Evolutionary conservation across 1,284 basidiomycete species (phyloP).

Genomic region (Tremellales sp.): DNA sequence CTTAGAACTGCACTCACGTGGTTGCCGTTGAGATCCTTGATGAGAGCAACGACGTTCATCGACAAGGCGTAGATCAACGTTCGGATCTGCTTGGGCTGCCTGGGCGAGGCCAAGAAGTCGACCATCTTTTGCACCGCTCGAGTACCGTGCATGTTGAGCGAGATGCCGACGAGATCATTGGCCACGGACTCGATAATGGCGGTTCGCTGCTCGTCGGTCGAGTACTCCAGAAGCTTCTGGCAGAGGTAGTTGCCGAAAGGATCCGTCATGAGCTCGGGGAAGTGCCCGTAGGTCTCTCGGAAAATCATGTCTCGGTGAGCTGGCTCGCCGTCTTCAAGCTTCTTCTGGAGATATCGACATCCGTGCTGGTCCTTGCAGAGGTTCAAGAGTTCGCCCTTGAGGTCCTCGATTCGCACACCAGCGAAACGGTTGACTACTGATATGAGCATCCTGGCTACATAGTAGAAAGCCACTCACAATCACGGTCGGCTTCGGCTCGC

Average conservation of each 20-base stretch:
- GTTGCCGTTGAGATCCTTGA: conserved; percentile 99
- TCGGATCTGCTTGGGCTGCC: conserved; percentile 85
- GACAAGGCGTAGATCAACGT: conserved; percentile 95
- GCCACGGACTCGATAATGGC: conserved; percentile 97
- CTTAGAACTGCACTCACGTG: conserved; percentile 59
- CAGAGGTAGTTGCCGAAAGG: conserved; percentile 99
- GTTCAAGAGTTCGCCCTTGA: conserved; percentile 87
- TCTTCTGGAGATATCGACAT: conserved; percentile 97
- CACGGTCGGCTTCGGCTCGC: conserved; percentile 84
- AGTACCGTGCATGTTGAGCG: conserved; percentile 99
- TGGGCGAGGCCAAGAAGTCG: conserved; percentile 92
- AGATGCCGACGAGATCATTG: conserved; percentile 95
- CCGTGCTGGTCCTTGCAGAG: conserved; percentile 99
- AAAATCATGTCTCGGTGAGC: conserved; percentile 99
- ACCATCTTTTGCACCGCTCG: conserved; percentile 99
- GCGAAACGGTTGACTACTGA: conserved; percentile 91
- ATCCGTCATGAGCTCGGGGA: conserved; percentile 98
- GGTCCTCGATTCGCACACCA: conserved; percentile 89
- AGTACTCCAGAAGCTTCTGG: conserved; percentile 96
- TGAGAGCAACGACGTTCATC: conserved; percentile 95
- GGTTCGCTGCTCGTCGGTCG: conserved; percentile 96
- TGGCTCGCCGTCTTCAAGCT: conserved; percentile 90
- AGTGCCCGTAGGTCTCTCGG: conserved; percentile 94
- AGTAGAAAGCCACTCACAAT: conserved; percentile 61
- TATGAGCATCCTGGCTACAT: neutral